These are phyloP conservation scores for Salix caprea DNA, from an alignment of 345 rosid species.

Conservation along the genomic window DNA sequence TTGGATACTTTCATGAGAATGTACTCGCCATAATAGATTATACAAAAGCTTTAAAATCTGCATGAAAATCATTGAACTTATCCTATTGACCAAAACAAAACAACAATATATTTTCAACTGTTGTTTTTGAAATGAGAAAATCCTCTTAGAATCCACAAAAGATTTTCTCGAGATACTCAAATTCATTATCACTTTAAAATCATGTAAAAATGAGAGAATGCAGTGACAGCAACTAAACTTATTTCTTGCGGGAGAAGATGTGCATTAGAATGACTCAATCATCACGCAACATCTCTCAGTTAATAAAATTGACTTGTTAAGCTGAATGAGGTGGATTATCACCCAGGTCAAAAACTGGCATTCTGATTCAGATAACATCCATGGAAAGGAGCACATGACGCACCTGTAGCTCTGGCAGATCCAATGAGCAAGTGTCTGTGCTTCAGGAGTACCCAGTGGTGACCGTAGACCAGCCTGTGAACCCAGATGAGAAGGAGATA, in stretches of 20 bases:
- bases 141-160: background rate
- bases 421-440: conserved; percentile 96
- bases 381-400: background rate
- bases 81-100: background rate
- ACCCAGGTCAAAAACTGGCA: background rate
- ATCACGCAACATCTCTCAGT: background rate
- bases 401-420: conserved; percentile 88
- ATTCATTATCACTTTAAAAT: background rate
- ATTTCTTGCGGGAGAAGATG: background rate
- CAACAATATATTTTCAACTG: background rate
- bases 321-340: background rate
- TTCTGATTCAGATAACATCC: background rate
- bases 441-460: conserved; percentile 91
- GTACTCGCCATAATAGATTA: background rate
- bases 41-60: background rate
- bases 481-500: conserved; percentile 80
- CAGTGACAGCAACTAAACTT: background rate
- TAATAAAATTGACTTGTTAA: background rate
- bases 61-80: background rate
- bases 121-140: background rate
- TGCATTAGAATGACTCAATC: background rate
- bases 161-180: background rate
- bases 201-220: background rate
- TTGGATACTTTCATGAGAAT: background rate
- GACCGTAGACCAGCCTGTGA: conserved; percentile 79